Conservation (phyloP, 2,329 filamentous ascomycete genomes). For the Dichotomopilus funicola region DNA sequence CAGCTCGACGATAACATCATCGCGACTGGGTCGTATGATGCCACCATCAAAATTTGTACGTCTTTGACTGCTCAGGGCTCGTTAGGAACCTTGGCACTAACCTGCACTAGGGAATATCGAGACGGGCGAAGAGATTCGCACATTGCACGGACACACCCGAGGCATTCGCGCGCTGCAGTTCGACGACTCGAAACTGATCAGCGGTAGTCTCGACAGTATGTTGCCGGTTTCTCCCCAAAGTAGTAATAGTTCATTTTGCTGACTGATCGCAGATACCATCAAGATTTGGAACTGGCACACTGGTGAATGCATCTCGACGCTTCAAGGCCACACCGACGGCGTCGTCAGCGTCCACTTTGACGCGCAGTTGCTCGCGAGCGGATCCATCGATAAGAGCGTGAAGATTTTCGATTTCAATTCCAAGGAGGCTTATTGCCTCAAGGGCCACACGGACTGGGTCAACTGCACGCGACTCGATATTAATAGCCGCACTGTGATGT, state of each 20-base stretch:
- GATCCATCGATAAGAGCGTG: constrained; percentile 81
- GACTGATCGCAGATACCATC: constrained; percentile 60
- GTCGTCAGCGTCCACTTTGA: constrained; percentile 87
- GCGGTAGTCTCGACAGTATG: constrained; percentile 68
- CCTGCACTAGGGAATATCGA: constrained; percentile 59
- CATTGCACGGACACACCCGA: constrained; percentile 71
- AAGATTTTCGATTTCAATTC: constrained; percentile 90
- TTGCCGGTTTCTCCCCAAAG: neutral
- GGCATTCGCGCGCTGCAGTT: constrained; percentile 89
- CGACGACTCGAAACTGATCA: constrained; percentile 70
- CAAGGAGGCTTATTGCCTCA: constrained; percentile 70
- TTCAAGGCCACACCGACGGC: constrained; percentile 71
- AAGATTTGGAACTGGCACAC: constrained; percentile 97
- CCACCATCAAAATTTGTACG: constrained; percentile 82
- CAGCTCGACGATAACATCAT: constrained; percentile 81
- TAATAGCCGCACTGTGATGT: constrained; percentile 76
- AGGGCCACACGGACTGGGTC: constrained; percentile 89
- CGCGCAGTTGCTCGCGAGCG: constrained; percentile 75
- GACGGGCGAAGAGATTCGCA: constrained; percentile 79
- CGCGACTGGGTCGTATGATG: constrained; percentile 90
- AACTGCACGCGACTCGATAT: constrained; percentile 90
- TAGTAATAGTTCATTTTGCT: constrained; percentile 2
- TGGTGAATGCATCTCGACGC: constrained; percentile 75
- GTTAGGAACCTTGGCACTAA: neutral
- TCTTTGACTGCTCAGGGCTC: neutral